Base-by-base conservation (phyloP, 139 green algal genomes). In the Deuterostichococcus epilithicus region DNA sequence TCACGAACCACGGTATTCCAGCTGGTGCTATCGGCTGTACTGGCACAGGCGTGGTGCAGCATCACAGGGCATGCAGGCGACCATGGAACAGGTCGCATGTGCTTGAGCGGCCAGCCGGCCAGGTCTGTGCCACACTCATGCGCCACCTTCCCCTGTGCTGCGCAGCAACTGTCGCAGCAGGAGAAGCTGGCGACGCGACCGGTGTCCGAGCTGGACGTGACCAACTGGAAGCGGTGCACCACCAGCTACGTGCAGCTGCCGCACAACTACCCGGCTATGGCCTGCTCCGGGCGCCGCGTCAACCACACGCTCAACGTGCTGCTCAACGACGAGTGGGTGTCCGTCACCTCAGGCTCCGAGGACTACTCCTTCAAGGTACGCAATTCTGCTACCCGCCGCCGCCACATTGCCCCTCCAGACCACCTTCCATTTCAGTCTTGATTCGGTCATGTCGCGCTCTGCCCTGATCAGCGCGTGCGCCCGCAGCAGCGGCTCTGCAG, bases 161-260 rank as follows among this genome's bases (percentile, higher is more conserved):
- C 15, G 63, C 63, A 69, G 63, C 28, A 36, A 37, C n/a, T 69
- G 30, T 69, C 63, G 63, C 30, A 35, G 5, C 59, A 76, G 66
- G 88, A 97, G 52, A 96, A 95, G 83, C 97, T 92, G 80, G 80
- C 95, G 35, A 93, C 86, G 33, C 89, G 93, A 86, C 93, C 95
- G 18, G 93, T 99, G 73, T 92, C 84, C 22, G 95, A 99, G 84
- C 89, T 99, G 63, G 96, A 97, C 58, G 85, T 95, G 60, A 85
- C 78, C 15, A 78, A 59, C 37, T 93, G 86, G 74, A 87, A 90
- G 76, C 85, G 90, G 22, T 91, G 88, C 74, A 94, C 88, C 0
- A 90, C 92, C 26, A 97, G 90, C 6, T 99, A 99, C 82, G 92
- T 97, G 34, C 87, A 92, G 76, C 90, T 99, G 76, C 96, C 96